These are phyloP conservation scores for Arachnomyces sp. DNA, from an alignment of 2,329 filamentous ascomycete genomes.

Conservation along the genomic window DNA sequence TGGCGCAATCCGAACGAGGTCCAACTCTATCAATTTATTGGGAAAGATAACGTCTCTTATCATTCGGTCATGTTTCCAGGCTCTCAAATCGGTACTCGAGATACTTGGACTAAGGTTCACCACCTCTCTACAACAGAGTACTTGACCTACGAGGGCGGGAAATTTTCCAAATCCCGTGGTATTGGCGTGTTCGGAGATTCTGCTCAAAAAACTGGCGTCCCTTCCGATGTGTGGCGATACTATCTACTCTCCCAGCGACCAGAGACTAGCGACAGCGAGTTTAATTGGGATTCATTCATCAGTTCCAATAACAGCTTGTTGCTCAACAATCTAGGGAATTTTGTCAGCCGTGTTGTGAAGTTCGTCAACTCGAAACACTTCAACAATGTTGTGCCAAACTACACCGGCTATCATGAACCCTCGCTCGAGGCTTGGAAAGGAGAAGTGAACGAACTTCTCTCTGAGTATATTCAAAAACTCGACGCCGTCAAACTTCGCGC, in stretches of 20 bases:
- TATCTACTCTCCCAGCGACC: conserved; percentile 45
- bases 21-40: conserved; percentile 48
- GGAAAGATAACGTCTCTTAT: conserved; percentile 49
- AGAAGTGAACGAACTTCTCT: conserved; percentile 6
- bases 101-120: conserved; percentile 48
- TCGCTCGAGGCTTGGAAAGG: conserved; percentile 22
- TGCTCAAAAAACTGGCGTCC: conserved; percentile 45
- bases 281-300: conserved; percentile 47
- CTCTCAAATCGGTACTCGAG: conserved; percentile 45
- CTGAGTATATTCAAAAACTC: conserved; percentile 31
- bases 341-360: conserved; percentile 47
- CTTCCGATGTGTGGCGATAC: conserved; percentile 46
- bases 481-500: conserved; percentile 45
- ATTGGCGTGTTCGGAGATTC: conserved; percentile 47
- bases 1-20: conserved; percentile 48
- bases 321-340: conserved; percentile 47
- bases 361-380: conserved; percentile 45
- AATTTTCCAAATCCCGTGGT: conserved; percentile 45
- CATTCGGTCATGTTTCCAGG: conserved; percentile 47
- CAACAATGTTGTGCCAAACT: conserved; percentile 42
- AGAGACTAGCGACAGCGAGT: conserved; percentile 45
- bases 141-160: conserved; percentile 37
- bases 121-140: conserved; percentile 46
- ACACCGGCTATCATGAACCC: conserved; percentile 32
- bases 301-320: conserved; percentile 47